These are phyloP conservation scores for Verruconis gallopava DNA, from an alignment of 2,329 filamentous ascomycete species.

Conservation along the genomic window DNA sequence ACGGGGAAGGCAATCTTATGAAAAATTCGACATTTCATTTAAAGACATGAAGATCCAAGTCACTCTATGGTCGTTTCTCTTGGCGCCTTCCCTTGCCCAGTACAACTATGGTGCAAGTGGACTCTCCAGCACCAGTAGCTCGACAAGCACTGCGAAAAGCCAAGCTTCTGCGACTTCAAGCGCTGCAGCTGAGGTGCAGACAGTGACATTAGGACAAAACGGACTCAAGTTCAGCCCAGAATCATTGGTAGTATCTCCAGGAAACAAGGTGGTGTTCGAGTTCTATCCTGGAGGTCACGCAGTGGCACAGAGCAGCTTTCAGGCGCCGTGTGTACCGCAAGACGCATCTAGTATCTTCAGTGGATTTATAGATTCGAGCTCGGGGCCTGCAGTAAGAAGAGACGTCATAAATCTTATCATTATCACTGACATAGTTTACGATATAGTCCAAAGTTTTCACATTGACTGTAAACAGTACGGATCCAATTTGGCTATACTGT, in stretches of 20 bases:
- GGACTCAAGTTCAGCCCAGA: slow-evolving; percentile 8
- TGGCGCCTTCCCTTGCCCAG: neutral
- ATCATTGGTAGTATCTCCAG: neutral
- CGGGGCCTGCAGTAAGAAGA: slow-evolving; percentile 1
- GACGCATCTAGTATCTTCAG: slow-evolving; percentile 1
- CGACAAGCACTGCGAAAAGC: too few relatives aligned
- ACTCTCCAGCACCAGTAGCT: neutral
- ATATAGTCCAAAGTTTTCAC: slow-evolving; percentile 3
- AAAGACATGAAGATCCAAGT: too few relatives aligned
- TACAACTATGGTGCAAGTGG: neutral
- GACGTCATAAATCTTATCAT: neutral
- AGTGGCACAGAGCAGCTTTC: slow-evolving; percentile 4
- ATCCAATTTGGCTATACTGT: slow-evolving; percentile 11
- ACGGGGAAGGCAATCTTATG: too few relatives aligned
- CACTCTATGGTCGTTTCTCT: too few relatives aligned
- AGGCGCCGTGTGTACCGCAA: slow-evolving; percentile 1
- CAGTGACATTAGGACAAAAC: slow-evolving; percentile 5
- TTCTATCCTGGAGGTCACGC: slow-evolving; percentile 5
- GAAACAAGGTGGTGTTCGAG: slow-evolving; percentile 5
- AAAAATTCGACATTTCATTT: too few relatives aligned
- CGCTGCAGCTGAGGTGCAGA: neutral
- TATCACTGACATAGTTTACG: neutral
- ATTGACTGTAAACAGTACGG: slow-evolving; percentile 6
- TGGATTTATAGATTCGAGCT: neutral
- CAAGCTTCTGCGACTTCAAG: neutral